Base-by-base conservation (phyloP, 2,329 filamentous ascomycete species). In the Claviceps maximensis region DNA sequence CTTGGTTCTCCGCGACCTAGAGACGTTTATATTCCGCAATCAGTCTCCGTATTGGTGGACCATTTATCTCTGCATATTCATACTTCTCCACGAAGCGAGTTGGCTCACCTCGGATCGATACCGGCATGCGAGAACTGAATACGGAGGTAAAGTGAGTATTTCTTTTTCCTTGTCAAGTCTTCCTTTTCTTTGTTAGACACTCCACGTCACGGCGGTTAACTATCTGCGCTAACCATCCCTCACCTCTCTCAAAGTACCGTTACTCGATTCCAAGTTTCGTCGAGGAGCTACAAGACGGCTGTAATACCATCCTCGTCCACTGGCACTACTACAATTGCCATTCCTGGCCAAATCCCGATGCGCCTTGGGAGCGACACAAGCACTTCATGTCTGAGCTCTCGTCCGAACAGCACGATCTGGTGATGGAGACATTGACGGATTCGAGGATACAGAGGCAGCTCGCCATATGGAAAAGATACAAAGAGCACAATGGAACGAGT, bases 291-390 rank as follows among this genome's bases (percentile, higher is more conserved):
- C 75, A 78, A 17, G 63, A 69, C 13, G 67, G 73, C 4, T 73
- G 70, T 29, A 74, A 72, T 49, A 70, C 70, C 50, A 62, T 77
- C 29, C 69, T 78, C 1, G 62, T 65, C 12, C 66, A 76, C 51
- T 78, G 76, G 76, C 72, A 75, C 49, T 78, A 77, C 57, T 78
- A 71, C 61, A 73, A 71, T 53, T 67, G 66, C 33, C 58, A 65
- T 25, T 23, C 50, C 6, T 64, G 61, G 62, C 61, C 65, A 2
- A 25, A 53, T 7, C 49, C 49, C 1, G 57, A 61, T 17, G 61
- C 68, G n/a, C 63, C 67, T 0, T 55, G 61, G 42, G 54, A 60
- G 7, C 58, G 60, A 3, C 56, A 57, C 47, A 59, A 61, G 45
- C 59, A 62, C 9, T 58, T 61, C 2, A 59, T 71, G 53, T 59